A percentile compares a stretch with the other conserved stretches of the same genome.
These are phyloP conservation scores for Rhodotorula sp. DNA, from an alignment of 1,284 basidiomycete genomes.

Conservation along the genomic window DNA sequence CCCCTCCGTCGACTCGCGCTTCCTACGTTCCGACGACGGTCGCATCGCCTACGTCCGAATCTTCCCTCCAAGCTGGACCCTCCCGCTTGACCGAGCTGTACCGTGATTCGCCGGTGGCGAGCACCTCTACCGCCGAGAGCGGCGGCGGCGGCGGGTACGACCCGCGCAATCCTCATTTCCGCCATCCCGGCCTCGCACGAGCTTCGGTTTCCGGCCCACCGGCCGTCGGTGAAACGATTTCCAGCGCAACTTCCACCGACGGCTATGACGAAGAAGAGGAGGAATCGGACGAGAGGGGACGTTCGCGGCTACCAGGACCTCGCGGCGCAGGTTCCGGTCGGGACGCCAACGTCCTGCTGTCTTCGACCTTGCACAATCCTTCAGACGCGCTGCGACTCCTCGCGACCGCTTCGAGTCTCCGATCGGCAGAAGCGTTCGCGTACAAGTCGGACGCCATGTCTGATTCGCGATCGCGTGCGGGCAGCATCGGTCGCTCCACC, in stretches of 20 bases:
- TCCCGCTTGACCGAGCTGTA: neutral
- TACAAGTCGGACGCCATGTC: neutral
- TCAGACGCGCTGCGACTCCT: slow-evolving; percentile 37
- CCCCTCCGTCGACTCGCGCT: neutral
- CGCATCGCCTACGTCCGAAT: neutral
- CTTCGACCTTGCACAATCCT: slow-evolving; percentile 37
- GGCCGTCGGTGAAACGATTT: neutral
- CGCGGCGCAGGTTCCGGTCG: neutral
- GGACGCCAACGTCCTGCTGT: slow-evolving; percentile 35
- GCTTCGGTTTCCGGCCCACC: neutral
- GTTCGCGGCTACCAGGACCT: neutral
- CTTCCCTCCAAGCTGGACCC: neutral
- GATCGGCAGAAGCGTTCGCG: slow-evolving; percentile 6
- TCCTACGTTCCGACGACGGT: neutral
- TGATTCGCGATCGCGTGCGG: neutral
- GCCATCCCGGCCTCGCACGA: neutral
- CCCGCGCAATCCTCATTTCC: slow-evolving; percentile 7
- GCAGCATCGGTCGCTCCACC: neutral
- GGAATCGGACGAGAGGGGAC: slow-evolving; percentile 11
- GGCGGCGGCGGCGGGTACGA: slow-evolving; percentile 2
- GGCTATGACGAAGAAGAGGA: slow-evolving; percentile 9
- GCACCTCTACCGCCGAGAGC: neutral
- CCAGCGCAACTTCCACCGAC: neutral
- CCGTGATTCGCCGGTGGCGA: neutral
- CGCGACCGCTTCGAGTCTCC: slow-evolving; percentile 30